Conservation (phyloP, 164 flowering plant species). For the Liquidambar formosana region DNA sequence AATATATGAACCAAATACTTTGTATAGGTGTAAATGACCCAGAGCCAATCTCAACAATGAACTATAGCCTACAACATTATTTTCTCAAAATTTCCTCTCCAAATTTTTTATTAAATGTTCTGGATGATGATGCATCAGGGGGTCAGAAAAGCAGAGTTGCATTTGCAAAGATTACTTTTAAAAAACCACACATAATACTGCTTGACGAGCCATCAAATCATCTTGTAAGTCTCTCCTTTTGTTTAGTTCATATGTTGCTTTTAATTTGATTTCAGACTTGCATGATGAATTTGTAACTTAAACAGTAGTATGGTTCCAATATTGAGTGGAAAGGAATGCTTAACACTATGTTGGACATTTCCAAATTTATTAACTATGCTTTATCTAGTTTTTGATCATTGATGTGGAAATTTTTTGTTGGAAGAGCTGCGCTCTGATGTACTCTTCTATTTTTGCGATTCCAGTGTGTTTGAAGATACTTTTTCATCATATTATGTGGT, state of each 20-base stretch:
- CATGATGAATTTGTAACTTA: neutral
- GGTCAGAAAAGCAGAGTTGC: slow-evolving; percentile 99
- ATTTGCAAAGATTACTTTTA: slow-evolving; percentile 97
- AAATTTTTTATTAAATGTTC: neutral
- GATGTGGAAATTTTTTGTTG: neutral
- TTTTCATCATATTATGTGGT: too few relatives aligned
- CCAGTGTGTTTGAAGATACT: neutral
- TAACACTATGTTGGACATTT: neutral
- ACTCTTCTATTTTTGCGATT: neutral
- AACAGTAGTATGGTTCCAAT: neutral
- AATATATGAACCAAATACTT: neutral
- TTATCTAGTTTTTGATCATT: neutral
- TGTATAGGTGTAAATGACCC: neutral
- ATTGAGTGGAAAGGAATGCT: neutral
- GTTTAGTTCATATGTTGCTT: neutral
- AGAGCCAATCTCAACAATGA: neutral
- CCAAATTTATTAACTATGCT: too few relatives aligned
- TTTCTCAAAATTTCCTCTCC: neutral
- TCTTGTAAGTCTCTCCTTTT: slow-evolving; percentile 59
- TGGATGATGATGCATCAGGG: slow-evolving; percentile 46
- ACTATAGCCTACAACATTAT: neutral
- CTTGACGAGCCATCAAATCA: slow-evolving; percentile 99
- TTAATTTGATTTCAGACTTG: neutral
- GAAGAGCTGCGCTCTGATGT: neutral
- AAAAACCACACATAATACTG: slow-evolving; percentile 91